A percentile compares a stretch with the other conserved stretches of the same genome.
Evolutionary conservation across 805 yeast species (phyloP).

Genomic region (Sugiyamaella smithiae): DNA sequence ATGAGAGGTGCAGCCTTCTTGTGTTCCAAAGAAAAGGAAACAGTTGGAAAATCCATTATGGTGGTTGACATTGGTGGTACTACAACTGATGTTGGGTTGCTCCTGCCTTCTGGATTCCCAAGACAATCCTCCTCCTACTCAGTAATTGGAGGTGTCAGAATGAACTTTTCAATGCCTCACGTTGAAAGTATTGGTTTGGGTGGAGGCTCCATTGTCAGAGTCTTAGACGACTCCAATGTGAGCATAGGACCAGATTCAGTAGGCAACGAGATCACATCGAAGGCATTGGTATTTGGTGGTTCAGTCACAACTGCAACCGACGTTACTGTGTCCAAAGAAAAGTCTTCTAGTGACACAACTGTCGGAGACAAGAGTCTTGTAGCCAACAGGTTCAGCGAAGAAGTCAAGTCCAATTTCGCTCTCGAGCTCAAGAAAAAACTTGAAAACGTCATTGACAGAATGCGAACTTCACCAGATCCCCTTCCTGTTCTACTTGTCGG

Average conservation of each 20-base stretch:
- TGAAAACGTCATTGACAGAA: slow-evolving; percentile 43
- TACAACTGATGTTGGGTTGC: slow-evolving; percentile 49
- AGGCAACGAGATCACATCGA: slow-evolving; percentile 40
- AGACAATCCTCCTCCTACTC: slow-evolving; percentile 45
- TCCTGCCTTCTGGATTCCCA: slow-evolving; percentile 47
- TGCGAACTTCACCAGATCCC: slow-evolving; percentile 46
- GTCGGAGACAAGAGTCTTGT: slow-evolving; percentile 23
- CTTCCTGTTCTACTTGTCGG: slow-evolving; percentile 47
- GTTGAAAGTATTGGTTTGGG: slow-evolving; percentile 50
- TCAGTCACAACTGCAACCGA: slow-evolving; percentile 41
- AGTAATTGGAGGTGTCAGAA: slow-evolving; percentile 46
- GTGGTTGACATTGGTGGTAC: slow-evolving; percentile 54
- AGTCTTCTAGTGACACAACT: not conserved
- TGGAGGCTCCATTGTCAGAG: slow-evolving; percentile 45
- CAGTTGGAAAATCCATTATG: slow-evolving; percentile 31
- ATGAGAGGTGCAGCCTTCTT: slow-evolving; percentile 41
- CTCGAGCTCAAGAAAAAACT: slow-evolving; percentile 32
- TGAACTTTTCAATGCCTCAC: slow-evolving; percentile 49
- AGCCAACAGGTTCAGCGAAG: slow-evolving; percentile 21
- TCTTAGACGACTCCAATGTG: slow-evolving; percentile 11
- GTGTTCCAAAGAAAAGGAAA: slow-evolving; percentile 29
- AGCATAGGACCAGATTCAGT: slow-evolving; percentile 48
- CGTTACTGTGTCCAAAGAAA: slow-evolving; percentile 32
- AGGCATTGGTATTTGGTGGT: slow-evolving; percentile 45
- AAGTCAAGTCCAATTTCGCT: slow-evolving; percentile 31